Evolutionary conservation across 78 protist species (phyloP), one percentile per base, ranked within the genome.

Genomic region (Dictyostelium brefeldianum): DNA sequence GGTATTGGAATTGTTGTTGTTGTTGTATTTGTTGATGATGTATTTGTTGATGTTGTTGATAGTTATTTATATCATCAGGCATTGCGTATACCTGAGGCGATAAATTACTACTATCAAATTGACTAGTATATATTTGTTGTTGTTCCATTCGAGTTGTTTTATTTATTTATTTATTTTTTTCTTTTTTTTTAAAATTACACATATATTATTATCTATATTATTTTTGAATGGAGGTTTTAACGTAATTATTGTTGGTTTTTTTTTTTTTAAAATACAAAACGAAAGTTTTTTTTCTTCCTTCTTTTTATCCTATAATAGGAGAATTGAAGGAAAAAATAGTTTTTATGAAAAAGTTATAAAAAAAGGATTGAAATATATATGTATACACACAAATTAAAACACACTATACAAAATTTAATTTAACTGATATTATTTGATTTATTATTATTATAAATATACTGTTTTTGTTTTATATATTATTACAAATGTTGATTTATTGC

Each of bases 71-170:
- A 62, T 62, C 71, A 20, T 62, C 71, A 11, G 71, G 41, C 5
- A 25, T 62, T 62, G 71, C 71, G 71, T 62, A 62, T 25, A 62
- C 41, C 43, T 62, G 71, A 27, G 71, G 71, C 2, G 71, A 62
- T 62, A 62, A 25, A 7, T 27, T 11, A 62, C 25, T 62, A 62
- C 27, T 62, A 62, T 62, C 71, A 62, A n/a, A 62, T 27, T 62
- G 71, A 62, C 71, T 62, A 62, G n/a, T 62, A 62, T 62, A 62
- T 62, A 62, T 62, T 62, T 25, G 29, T 20, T 62, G 71, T 62
- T 62, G 71, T 14, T 62, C 71, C 71, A 62, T 62, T 62, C 71
- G 27, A 62, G n/a, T 11, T 27, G 4, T 62, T 62, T 14, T 56
- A 10, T 56, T 54, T 18, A 6, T 14, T 18, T 54, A 18, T 18